Conservation (phyloP, 2,329 filamentous ascomycete species). For the Xylogone sp. region DNA sequence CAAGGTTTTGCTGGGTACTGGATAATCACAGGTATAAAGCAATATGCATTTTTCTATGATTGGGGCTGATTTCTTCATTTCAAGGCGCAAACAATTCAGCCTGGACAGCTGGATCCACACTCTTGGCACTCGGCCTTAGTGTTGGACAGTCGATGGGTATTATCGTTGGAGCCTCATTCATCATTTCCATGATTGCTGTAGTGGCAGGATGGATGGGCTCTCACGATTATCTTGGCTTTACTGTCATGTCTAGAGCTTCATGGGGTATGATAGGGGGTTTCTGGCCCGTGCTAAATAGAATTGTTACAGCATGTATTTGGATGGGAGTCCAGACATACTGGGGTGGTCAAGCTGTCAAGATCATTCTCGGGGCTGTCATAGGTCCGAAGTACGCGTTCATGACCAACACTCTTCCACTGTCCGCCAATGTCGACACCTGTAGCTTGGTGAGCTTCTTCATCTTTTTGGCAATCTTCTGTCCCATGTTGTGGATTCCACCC, state of each 20-base stretch:
- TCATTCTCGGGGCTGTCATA: constrained; percentile 25
- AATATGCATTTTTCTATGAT: constrained; percentile 3
- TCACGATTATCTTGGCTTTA: constrained; percentile 31
- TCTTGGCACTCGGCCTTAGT: constrained; percentile 25
- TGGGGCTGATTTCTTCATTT: neutral
- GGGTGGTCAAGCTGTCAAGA: constrained; percentile 29
- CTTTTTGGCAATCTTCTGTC: constrained; percentile 24
- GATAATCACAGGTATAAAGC: constrained; percentile 23
- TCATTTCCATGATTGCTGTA: constrained; percentile 29
- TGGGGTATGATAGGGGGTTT: constrained; percentile 30
- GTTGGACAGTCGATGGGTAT: constrained; percentile 27
- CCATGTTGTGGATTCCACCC: constrained; percentile 25
- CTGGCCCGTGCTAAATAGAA: constrained; percentile 28
- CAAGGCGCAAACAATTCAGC: constrained; percentile 23
- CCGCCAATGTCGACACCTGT: constrained; percentile 23
- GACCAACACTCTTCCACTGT: constrained; percentile 20
- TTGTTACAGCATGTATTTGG: constrained; percentile 28
- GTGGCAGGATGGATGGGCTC: constrained; percentile 31
- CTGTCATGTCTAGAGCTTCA: constrained; percentile 26
- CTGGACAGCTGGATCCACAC: constrained; percentile 25
- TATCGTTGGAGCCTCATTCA: constrained; percentile 29
- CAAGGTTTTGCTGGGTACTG: constrained; percentile 27
- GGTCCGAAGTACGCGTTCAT: constrained; percentile 22
- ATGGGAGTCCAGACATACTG: constrained; percentile 28
- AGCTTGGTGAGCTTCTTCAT: constrained; percentile 28